Evolutionary conservation across 2,329 filamentous ascomycete genomes (phyloP), one percentile per base, ranked within the genome.

Genomic region (Tolypocladium tundrense): DNA sequence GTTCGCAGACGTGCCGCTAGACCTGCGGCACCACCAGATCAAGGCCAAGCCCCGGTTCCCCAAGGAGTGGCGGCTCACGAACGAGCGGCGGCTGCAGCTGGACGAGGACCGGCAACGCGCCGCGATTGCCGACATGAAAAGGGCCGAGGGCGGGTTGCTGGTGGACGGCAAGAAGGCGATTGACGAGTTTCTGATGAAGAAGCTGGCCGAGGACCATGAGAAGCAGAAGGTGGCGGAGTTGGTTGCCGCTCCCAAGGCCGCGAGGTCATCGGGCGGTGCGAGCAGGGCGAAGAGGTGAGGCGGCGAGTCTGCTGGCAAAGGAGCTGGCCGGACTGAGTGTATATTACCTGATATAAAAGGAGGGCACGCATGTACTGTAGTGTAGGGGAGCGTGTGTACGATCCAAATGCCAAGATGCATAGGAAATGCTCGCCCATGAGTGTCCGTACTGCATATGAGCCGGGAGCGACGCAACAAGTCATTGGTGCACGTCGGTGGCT

Each of bases 1-100:
- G 13, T 97, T 97, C 67, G 86, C 86, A 63, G 94, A 99, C 70
- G 75, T 99, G 37, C 93, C 94, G 2, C 81, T 97, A 54, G 92
- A 99, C 69, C 87, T 90, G 60, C 82, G 94, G 66, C 93, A 97
- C 73, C 86, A 93, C 77, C 84, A 90, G 67, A 79, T 82, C 61
- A 88, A 88, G 77, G 71, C 72, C 48, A 83, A 83, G 69, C 79
- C 83, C 57, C 80, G 78, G 62, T 97, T 97, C 73, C 94, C 94
- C 2, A 80, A 84, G 65, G 83, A 86, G 64, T 99, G 94, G 94
- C 83, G 81, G 59, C 75, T 99, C 79, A 92, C 88, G 2, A 75
- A 83, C 53, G 79, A 88, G 73, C 81, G 90, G 62, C 81, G 79
- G 68, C 70, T 76, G 67, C 79, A 88, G 72, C 76, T 97, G 55